Percentiles rank a stretch among this genome's conserved stretches.
Evolutionary conservation across 2,329 filamentous ascomycete genomes (phyloP).

Genomic region (Aspergillus uvarum): DNA sequence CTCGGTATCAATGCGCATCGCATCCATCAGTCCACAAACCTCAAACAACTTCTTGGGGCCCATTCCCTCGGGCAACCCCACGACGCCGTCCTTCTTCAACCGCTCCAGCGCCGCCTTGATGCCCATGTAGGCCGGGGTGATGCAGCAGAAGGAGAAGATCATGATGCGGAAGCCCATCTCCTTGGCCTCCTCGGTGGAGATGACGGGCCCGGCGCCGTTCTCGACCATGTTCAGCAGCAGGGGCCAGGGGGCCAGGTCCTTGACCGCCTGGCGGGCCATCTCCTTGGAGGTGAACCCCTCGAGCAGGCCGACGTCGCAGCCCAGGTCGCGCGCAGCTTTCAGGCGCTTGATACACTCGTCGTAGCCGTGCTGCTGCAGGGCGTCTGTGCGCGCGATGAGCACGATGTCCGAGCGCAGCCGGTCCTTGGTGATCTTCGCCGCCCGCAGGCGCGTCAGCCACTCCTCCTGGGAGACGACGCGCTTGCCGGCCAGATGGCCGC

Average conservation of each 20-base stretch:
- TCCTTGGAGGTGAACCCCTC: slow-evolving; percentile 42
- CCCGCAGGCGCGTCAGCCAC: slow-evolving; percentile 38
- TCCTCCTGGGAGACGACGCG: slow-evolving; percentile 38
- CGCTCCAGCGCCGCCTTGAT: slow-evolving; percentile 35
- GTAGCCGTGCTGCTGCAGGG: slow-evolving; percentile 39
- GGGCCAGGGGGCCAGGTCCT: slow-evolving; percentile 41
- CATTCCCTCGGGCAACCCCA: slow-evolving; percentile 30
- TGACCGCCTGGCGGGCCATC: slow-evolving; percentile 35
- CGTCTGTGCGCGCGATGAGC: slow-evolving; percentile 46
- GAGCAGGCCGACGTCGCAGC: slow-evolving; percentile 44
- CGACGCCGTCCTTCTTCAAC: slow-evolving; percentile 38
- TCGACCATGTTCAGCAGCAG: slow-evolving; percentile 48
- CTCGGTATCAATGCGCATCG: slow-evolving; percentile 39
- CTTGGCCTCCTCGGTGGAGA: slow-evolving; percentile 39
- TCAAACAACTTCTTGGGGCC: slow-evolving; percentile 41
- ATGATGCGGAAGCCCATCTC: slow-evolving; percentile 46
- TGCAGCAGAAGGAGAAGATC: slow-evolving; percentile 42
- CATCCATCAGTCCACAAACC: slow-evolving; percentile 42
- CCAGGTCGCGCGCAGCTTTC: slow-evolving; percentile 39
- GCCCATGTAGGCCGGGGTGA: slow-evolving; percentile 39
- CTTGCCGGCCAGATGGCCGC: slow-evolving; percentile 43
- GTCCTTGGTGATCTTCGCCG: slow-evolving; percentile 37
- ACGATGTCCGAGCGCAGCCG: slow-evolving; percentile 41
- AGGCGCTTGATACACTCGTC: slow-evolving; percentile 42
- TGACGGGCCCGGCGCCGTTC: slow-evolving; percentile 40